Base-by-base conservation (phyloP, 2,329 filamentous ascomycete genomes). In the Aspergillus neotritici region DNA sequence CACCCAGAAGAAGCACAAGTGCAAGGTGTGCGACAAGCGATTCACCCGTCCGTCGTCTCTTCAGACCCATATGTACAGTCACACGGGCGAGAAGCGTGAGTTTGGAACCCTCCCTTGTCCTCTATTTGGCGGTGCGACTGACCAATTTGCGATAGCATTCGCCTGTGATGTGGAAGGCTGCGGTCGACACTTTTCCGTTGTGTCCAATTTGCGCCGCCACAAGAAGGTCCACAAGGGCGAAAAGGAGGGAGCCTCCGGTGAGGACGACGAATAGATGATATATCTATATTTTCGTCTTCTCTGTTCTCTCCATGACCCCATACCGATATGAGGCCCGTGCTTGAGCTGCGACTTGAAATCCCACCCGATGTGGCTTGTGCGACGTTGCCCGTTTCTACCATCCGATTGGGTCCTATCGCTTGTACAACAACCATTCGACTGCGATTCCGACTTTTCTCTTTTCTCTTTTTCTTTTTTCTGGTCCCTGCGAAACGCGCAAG, bases 1-100 rank as follows among this genome's bases (percentile, higher is more conserved):
- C 70, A 93, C 91, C 8, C 89, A 96, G 65, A 97, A 97, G 82
- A 97, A 97, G 77, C 93, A 97, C 74, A 96, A 96, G 75, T 97
- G 91, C 79, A 96, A 95, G 72, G 87, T 97, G 47, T 97, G 91
- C 74, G 91, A 96, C 69, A 96, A 97, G 78, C 83, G 91, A 34
- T 97, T 97, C 67, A 96, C 91, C 2, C 80, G 91, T 42, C 91
- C 91, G 1, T 95, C 89, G 63, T 96, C 91, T 11, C 69, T 97
- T 31, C 91, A 96, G 65, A 97, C 91, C 28, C 91, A 97, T 65
- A 96, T 96, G 86, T 96, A 96, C 71, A 95, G 89, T 69, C 91
- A 97, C 63, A 97, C 91, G 43, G 91, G 91, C 63, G 91, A 97
- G 69, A 97, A 97, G 74, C 91, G 89, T 95, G 80, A 77, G 89